Evolutionary conservation across 257 asterid species (phyloP), one percentile per base, ranked within the genome.

Genomic region (Solanum clarkiae): DNA sequence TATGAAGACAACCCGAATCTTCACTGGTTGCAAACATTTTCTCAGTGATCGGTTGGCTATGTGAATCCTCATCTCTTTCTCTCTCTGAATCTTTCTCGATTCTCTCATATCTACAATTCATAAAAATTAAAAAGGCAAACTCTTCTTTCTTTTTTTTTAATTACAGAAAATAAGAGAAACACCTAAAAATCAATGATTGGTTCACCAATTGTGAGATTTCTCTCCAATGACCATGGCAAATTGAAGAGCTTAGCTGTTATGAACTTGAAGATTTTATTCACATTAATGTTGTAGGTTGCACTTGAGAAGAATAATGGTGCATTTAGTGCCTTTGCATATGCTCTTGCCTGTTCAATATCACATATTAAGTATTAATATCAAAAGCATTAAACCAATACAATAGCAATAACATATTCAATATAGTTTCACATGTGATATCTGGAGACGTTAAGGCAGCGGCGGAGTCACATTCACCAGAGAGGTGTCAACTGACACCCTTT

Each of bases 271-370:
- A 95, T 86, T 88, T 94, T 95, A 80, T 94, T 95, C 72, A 95
- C 98, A 74, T 95, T 94, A 56, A 95, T 95, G 92, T 94, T 95
- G 94, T 93, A 93, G 10, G 94, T 91, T 83, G 98, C 94, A 90
- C 98, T 94, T 20, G 98, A 95, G 84, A 95, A 95, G 89, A 94
- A 95, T 20, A 95, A 47, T 8, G 98, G 92, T 74, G 97, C 98
- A 44, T 95, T 93, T 84, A 93, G 32, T n/a, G 93, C 95, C 93
- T 88, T 95, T 32, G 98, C 98, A 84, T 91, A 93, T 80, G 94
- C 86, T 86, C 97, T 90, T 63, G 98, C 98, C 98, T 95, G 93
- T 63, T 83, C 29, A 59, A 45, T 69, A 10, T 16, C 60, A 62
- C 62, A 62, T 16, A 8, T 8, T 82, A 17, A 62, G 55, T 49